These are phyloP conservation scores for Tarenaya hassleriana DNA, from an alignment of 345 rosid species.

Conservation along the genomic window DNA sequence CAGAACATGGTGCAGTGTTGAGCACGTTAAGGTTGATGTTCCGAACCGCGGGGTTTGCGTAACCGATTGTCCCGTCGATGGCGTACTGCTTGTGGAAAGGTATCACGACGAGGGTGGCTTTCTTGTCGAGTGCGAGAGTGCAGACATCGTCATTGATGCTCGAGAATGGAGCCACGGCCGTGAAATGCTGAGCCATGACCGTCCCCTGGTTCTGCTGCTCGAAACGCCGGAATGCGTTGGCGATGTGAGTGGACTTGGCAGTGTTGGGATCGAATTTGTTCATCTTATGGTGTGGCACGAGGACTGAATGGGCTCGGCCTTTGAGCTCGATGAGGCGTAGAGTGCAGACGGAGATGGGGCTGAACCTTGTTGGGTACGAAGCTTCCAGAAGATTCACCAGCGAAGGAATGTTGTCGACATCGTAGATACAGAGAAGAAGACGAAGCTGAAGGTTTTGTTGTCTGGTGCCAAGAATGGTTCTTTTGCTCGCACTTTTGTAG, in stretches of 20 bases:
- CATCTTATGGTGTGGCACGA: conserved; percentile 29
- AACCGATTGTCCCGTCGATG: conserved; percentile 32
- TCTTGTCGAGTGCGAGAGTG: conserved; percentile 46
- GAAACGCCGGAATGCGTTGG: conserved; percentile 34
- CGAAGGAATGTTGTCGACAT: conserved; percentile 27
- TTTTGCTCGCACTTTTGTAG: conserved; percentile 40
- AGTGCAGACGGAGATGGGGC: conserved; percentile 25
- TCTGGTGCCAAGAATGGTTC: conserved; percentile 38
- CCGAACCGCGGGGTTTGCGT: conserved; percentile 17
- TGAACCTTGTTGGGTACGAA: conserved; percentile 25
- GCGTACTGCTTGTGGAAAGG: conserved; percentile 46
- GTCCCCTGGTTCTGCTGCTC: conserved; percentile 31
- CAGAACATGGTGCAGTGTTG: conserved; percentile 41
- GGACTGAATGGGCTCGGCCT: conserved; percentile 30
- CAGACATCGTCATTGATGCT: conserved; percentile 49
- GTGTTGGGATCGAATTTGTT: conserved; percentile 30
- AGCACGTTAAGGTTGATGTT: conserved; percentile 42
- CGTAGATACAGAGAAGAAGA: conserved; percentile 42
- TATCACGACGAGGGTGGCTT: conserved; percentile 37
- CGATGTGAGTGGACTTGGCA: conserved; percentile 27
- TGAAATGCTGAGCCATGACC: conserved; percentile 35
- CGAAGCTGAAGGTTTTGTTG: conserved; percentile 36
- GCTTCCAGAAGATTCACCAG: conserved; percentile 29
- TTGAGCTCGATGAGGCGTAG: conserved; percentile 30
- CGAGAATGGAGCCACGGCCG: conserved; percentile 40